Evolutionary conservation across 116 monocot genomes (phyloP).

Genomic region (Thalassia testudinum): DNA sequence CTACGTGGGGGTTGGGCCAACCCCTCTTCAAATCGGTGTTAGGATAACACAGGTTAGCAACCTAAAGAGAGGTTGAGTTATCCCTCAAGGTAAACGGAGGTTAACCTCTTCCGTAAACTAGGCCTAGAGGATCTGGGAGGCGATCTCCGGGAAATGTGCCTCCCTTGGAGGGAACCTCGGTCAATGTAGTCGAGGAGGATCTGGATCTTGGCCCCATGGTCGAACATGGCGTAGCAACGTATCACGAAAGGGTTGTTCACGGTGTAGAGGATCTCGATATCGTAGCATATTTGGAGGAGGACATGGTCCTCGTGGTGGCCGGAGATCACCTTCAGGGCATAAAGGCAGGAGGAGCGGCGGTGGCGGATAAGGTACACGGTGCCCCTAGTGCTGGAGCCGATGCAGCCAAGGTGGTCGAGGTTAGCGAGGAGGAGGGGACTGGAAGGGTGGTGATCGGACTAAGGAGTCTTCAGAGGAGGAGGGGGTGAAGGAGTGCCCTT

Average conservation of each 20-base stretch:
- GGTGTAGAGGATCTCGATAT: constrained; percentile 28
- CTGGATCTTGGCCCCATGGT: constrained; percentile 26
- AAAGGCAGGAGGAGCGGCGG: constrained; percentile 9
- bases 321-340: constrained; percentile 33
- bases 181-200: constrained; percentile 31
- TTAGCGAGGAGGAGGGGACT: constrained; percentile 1
- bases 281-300: constrained; percentile 23
- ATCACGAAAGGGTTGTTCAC: constrained; percentile 23
- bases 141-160: constrained; percentile 11
- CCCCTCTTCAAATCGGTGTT: too few relatives aligned
- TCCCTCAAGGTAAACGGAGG: too few relatives aligned
- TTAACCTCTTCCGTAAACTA: too few relatives aligned
- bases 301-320: constrained; percentile 23
- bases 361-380: constrained; percentile 29
- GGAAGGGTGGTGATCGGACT: too few relatives aligned
- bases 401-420: constrained; percentile 17
- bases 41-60: too few relatives aligned
- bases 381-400: constrained; percentile 25
- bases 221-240: constrained; percentile 24
- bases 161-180: constrained; percentile 20
- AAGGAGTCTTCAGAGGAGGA: background rate
- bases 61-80: too few relatives aligned
- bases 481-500: background rate
- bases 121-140: constrained; percentile 21
- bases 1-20: too few relatives aligned